Evolutionary conservation across 2,329 filamentous ascomycete genomes (phyloP), one percentile per base, ranked within the genome.

Genomic region (Stenocarpella maydis): DNA sequence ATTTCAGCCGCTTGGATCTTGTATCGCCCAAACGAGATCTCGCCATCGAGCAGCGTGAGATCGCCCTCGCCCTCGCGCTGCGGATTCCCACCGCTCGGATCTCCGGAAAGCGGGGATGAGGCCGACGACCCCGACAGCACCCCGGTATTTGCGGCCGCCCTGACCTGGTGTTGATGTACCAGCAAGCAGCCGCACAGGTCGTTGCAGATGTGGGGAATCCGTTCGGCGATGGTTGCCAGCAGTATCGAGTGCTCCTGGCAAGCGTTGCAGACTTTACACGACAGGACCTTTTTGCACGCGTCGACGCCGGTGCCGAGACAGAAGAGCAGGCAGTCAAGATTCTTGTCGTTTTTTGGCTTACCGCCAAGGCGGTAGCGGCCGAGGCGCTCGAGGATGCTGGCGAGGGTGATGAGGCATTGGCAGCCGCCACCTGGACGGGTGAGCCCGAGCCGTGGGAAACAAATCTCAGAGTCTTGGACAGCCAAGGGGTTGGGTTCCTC

Each of bases 221-320:
- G 54, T 14, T 60, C 8, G 34, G 54, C 54, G 54, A 60, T 60
- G 54, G 54, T 60, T 9, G 54, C 54, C 34, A 60, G 5, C 12
- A 60, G 37, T 24, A 60, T 60, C n/a, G 54, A 60, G 54, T 60
- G 54, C 34, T 43, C 54, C 12, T 60, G 54, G 21, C 54, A 60
- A 2, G 54, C 54, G 37, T 60, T 43, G 24, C 54, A 60, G 5
- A 9, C 8, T 9, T 39, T 43, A 5, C 54, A 60, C 6, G n/a
- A 24, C 3, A 60, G 21, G n/a, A 60, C 54, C 21, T 43, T 60
- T 0, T 60, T 60, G 21, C 54, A 60, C 1, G 54, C 39, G 34
- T 15, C 15, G 54, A 60, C 37, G 14, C 54, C 54, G 15, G 9
- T 43, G 34, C 54, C 54, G 37, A 60, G 54, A 8, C 21, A 60